These are phyloP conservation scores for Brachypodium distachyon DNA, from an alignment of 202 grass and related monocot species.

Conservation along the genomic window DNA sequence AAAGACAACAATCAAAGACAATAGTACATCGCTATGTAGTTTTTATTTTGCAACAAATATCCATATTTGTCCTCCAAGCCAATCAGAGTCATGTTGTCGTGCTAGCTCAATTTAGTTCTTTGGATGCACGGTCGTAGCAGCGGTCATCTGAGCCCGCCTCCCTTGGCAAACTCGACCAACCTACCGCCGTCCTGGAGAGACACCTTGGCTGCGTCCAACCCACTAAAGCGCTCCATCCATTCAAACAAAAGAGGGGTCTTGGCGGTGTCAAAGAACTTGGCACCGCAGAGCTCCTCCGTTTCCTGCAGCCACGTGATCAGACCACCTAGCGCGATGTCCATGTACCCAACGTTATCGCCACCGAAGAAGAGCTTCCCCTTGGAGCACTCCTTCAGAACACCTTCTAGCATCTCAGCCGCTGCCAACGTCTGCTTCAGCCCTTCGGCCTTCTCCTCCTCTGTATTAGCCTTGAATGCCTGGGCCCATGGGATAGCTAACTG, in stretches of 20 bases:
- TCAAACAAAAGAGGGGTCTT: not conserved
- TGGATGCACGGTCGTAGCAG: not conserved
- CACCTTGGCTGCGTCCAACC: not conserved
- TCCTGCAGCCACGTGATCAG: constrained; percentile 1
- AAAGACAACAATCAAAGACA: not conserved
- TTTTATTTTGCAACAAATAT: not conserved
- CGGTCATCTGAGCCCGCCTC: not conserved
- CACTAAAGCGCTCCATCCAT: constrained; percentile 16
- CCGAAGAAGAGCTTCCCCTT: constrained; percentile 12
- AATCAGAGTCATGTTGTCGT: not conserved
- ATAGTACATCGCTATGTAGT: not conserved
- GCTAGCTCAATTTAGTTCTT: not conserved
- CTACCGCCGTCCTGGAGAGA: not conserved
- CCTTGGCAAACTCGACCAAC: constrained; percentile 1
- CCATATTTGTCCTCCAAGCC: not conserved
- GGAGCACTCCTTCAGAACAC: not conserved
- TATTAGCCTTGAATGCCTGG: not conserved
- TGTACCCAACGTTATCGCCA: not conserved
- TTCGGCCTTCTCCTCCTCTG: not conserved
- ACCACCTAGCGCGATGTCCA: not conserved
- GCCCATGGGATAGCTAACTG: not conserved
- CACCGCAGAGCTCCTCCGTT: not conserved
- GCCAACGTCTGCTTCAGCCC: not conserved
- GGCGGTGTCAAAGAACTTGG: not conserved
- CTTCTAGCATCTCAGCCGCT: not conserved